A percentile compares a stretch with the other conserved stretches of the same genome.
Evolutionary conservation across 202 grass and related monocot genomes (phyloP).

Genomic region (Zoysia matrella): DNA sequence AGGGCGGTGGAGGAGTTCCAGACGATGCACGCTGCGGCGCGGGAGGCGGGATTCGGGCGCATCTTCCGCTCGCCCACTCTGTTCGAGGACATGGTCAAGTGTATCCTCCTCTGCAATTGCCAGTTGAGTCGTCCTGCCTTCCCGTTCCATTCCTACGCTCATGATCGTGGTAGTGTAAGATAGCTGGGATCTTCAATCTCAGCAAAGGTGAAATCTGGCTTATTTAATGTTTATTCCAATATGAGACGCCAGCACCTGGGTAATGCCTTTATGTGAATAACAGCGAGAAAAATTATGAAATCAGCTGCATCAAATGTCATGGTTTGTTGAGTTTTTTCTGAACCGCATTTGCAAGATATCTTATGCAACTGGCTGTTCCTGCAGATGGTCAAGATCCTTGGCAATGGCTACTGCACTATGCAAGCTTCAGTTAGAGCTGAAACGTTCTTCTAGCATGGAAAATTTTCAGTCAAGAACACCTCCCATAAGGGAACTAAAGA

Average conservation of each 20-base stretch:
- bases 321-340: constrained; percentile 18
- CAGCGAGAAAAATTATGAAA: neutral
- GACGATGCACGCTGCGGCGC: constrained; percentile 55
- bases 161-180: neutral
- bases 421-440: constrained; percentile 62
- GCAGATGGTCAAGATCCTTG: constrained; percentile 74
- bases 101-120: constrained; percentile 94
- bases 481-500: constrained; percentile 58
- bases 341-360: constrained; percentile 12
- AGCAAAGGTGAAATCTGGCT: neutral
- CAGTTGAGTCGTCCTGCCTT: constrained; percentile 31
- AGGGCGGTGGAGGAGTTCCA: constrained; percentile 43
- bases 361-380: neutral
- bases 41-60: constrained; percentile 62
- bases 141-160: neutral
- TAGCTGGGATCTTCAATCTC: neutral
- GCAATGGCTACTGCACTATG: constrained; percentile 76
- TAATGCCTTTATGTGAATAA: neutral
- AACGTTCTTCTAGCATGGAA: constrained; percentile 5
- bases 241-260: neutral
- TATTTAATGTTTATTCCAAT: neutral
- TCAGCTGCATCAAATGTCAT: neutral
- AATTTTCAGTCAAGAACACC: constrained; percentile 64
- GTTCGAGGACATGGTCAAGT: constrained; percentile 55
- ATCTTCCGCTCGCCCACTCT: neutral